Conservation (phyloP, 192 early-diverging fungal species). For the Phlyctochytrium arcticum region DNA sequence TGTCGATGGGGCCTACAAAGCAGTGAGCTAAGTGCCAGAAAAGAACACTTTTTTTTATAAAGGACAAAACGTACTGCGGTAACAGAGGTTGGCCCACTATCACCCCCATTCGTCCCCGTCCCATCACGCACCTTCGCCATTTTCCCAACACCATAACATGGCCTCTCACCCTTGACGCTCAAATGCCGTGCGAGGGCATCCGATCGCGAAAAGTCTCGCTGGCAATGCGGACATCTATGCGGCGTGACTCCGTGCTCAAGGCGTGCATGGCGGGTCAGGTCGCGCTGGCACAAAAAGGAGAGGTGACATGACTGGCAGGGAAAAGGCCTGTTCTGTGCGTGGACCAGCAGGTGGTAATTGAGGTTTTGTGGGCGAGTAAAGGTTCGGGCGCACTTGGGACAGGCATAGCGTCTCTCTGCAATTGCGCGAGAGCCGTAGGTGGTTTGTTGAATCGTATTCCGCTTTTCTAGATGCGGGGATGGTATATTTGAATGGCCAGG, state of each 20-base stretch:
- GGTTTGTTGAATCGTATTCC: too few relatives aligned
- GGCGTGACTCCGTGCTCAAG: slow-evolving; percentile 6
- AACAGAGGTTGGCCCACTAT: not conserved
- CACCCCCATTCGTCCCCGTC: not conserved
- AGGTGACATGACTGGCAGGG: not conserved
- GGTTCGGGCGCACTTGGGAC: slow-evolving; percentile 33
- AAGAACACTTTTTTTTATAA: not conserved
- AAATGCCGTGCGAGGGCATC: slow-evolving; percentile 30
- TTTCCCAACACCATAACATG: not conserved
- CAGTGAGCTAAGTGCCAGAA: not conserved
- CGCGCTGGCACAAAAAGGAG: not conserved
- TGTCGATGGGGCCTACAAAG: not conserved
- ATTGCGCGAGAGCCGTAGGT: slow-evolving; percentile 11
- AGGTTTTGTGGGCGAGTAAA: slow-evolving; percentile 64
- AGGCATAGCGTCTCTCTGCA: slow-evolving; percentile 26
- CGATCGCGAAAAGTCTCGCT: slow-evolving; percentile 18
- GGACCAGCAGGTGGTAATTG: slow-evolving; percentile 55
- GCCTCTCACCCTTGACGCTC: not conserved
- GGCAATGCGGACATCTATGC: slow-evolving; percentile 14
- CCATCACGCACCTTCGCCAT: not conserved
- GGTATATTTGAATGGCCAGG: too few relatives aligned
- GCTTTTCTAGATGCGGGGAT: too few relatives aligned
- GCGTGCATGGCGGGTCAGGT: not conserved
- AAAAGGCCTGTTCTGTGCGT: slow-evolving; percentile 16
- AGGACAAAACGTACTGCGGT: not conserved